Evolutionary conservation across 345 rosid genomes (phyloP), one percentile per base, ranked within the genome.

Genomic region (Mercurialis annua): DNA sequence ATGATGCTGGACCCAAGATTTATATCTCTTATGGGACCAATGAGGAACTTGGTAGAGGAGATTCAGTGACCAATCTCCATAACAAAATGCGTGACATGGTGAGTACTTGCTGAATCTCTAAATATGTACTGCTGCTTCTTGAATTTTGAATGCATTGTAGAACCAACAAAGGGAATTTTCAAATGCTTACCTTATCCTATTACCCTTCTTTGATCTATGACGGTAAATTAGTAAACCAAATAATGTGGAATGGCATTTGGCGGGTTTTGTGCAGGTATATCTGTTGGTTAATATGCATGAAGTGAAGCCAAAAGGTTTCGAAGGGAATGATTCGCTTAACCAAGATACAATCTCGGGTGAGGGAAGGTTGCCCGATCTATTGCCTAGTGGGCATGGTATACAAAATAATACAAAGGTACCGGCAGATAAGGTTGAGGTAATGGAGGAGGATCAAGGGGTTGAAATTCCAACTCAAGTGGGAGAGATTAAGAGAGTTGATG

Each of bases 1-100:
- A 85, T 71, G 99, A 95, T 78, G 85, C 81, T 14, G 99, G 98
- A 66, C 97, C 98, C 68, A 92, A 90, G 84, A 86, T 92, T 66
- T 82, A 73, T 63, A 78, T 90, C 68, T 88, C 97, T 67, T 87
- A 91, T 77, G 96, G 99, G 73, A 73, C 74, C 33, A 62, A 61
- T 49, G 78, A 84, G 62, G 96, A 88, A 73, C 78, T 75, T 59
- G 87, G 82, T 64, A 62, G 53, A 36, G 89, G 81, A 42, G 84
- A 84, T 81, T 84, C 96, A n/a, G 84, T 85, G 70, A 81, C 81
- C 66, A 81, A 81, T 73, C 87, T 95, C 30, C 94, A 90, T 81
- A 79, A 81, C 77, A 90, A 83, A 72, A 88, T 84, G 88, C 80
- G 83, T 64, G 96, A 89, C 64, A 84, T 87, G 89, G 96, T 89